These are phyloP conservation scores for Hyaloscypha bicolor DNA, from an alignment of 495 filamentous ascomycete genomes.

Conservation along the genomic window DNA sequence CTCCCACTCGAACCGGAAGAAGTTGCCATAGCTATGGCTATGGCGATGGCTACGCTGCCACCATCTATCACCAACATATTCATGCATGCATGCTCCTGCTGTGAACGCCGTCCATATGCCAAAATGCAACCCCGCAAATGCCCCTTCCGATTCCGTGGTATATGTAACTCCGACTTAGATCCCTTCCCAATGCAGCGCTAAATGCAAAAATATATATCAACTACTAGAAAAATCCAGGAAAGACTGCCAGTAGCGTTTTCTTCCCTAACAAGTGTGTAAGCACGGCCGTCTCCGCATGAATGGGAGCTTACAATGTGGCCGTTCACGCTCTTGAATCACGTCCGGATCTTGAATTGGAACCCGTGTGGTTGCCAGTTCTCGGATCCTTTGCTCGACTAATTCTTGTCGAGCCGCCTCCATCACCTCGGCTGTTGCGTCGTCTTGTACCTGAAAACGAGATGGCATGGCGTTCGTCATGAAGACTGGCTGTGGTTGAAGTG, in stretches of 20 bases:
- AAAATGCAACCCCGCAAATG: background rate
- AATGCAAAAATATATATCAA: background rate
- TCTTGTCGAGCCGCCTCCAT: conserved; percentile 11
- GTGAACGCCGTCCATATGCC: background rate
- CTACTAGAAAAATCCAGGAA: conserved; percentile 21
- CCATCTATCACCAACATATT: too few species aligned
- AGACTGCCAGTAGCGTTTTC: conserved; percentile 12
- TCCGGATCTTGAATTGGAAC: conserved; percentile 24
- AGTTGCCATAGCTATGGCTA: too few species aligned
- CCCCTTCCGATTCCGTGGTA: background rate
- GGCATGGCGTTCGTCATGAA: conserved; percentile 14
- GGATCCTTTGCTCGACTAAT: conserved; percentile 20
- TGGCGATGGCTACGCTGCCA: too few species aligned
- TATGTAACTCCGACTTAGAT: conserved; percentile 1
- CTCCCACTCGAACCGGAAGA: too few species aligned
- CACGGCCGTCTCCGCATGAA: background rate
- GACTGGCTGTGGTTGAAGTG: conserved; percentile 17
- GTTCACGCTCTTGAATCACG: conserved; percentile 6
- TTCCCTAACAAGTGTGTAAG: conserved; percentile 17
- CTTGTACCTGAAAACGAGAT: background rate
- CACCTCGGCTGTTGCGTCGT: background rate
- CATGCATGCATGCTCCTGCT: background rate
- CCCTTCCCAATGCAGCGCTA: conserved; percentile 17
- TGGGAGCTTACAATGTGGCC: conserved; percentile 20
- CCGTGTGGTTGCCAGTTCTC: conserved; percentile 18